A percentile compares a stretch with the other conserved stretches of the same genome.
Evolutionary conservation across 2,329 filamentous ascomycete genomes (phyloP).

Genomic region (Apiospora koreana): DNA sequence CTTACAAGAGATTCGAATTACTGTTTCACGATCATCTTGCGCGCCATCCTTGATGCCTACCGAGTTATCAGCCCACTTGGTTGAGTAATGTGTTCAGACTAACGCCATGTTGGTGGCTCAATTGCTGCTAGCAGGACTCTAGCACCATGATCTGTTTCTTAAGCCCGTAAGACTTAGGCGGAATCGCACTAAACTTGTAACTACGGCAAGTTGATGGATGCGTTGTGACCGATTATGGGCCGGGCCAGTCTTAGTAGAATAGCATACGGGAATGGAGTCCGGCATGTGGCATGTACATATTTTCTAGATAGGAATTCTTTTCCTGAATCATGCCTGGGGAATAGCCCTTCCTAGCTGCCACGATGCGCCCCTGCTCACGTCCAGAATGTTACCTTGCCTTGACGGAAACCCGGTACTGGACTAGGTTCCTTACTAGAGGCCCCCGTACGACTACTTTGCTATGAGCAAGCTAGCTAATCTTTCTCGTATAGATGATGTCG

Average conservation of each 20-base stretch:
- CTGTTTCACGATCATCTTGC: background rate
- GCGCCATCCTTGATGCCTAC: background rate
- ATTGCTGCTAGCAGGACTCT: background rate
- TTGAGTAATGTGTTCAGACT: background rate
- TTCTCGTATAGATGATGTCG: background rate
- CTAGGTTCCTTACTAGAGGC: background rate
- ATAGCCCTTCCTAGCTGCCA: background rate
- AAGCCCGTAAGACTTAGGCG: background rate
- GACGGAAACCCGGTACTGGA: background rate
- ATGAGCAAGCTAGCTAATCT: background rate
- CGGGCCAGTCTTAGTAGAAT: background rate
- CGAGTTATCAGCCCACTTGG: background rate
- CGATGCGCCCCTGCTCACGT: background rate
- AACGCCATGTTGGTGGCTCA: background rate
- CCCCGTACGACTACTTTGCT: no score
- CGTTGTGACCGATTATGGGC: background rate
- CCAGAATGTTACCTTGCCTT: no score
- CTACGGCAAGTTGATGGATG: background rate
- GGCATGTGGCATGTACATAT: background rate
- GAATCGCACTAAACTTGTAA: background rate
- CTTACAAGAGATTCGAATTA: background rate
- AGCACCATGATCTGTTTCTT: background rate
- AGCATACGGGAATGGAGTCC: no score
- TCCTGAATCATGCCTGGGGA: background rate
- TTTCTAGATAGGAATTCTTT: background rate